Base-by-base conservation (phyloP, 2,329 filamentous ascomycete species). In the Pestalotiopsis sp. region DNA sequence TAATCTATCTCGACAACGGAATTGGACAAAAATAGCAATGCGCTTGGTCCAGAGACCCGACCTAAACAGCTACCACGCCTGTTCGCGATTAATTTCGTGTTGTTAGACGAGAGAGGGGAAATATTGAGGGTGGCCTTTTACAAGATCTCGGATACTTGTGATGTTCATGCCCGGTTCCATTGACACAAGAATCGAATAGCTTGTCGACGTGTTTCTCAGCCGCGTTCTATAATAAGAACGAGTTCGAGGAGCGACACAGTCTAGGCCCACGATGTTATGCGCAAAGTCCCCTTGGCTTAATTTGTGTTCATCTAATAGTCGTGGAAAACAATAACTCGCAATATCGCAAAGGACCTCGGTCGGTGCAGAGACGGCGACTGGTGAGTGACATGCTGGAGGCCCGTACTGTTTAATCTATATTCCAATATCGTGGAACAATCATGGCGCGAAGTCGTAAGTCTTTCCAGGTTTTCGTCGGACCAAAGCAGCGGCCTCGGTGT, bases 301-400 rank as follows among this genome's bases (percentile, higher is more conserved):
- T 83, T 79, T 83, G 73, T 74, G 70, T 78, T 82, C 80, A 83
- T 83, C 79, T 83, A 82, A 79, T 74, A 60, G 73, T 77, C 79
- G 68, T 73, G 68, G 69, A 67, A 63, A 57, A 64, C 72, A 76
- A 82, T 83, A 80, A 82, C 73, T 80, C 82, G 81, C 73, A 81
- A 81, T 81, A 81, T 82, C 77, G 74, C 69, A 23, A 70, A 69
- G 49, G 69, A 73, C 73, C 75, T 36, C 73, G 4, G 31, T 20
- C 20, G 59, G n/a, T 11, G 31, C 59, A 36, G 14, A 39, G 59
- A 36, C 7, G 31, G 7, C 9, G 31, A 62, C 27, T 36, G 59
- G 36, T 52, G 17, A 20, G n/a, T 20, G 7, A n/a, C 4, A 52
- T 9, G 17, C n/a, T 23, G 45, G 17, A 52, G 11, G 17, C 45